phyloP scores from a whole-genome alignment of 345 rosid species.

The Salix suchowensis region DNA sequence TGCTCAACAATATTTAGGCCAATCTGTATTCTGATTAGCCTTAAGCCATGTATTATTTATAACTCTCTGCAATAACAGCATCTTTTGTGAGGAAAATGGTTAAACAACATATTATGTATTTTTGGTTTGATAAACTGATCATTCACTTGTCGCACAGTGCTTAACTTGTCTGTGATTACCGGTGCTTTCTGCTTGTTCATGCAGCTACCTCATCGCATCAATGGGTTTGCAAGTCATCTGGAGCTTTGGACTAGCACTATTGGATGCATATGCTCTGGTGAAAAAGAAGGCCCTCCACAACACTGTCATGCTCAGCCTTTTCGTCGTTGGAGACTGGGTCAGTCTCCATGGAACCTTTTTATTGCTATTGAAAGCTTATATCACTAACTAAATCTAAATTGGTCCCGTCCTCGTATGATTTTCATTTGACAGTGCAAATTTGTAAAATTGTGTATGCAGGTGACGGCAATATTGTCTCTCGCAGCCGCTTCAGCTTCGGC shows the following conservation, averaged over 20 bases:
- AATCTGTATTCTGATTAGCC: neutral
- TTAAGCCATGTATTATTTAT: neutral
- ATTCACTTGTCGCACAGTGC: neutral
- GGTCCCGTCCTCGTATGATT: neutral
- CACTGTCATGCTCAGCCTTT: conserved; percentile 60
- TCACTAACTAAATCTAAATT: neutral
- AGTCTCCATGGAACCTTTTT: conserved; percentile 16
- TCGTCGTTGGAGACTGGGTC: conserved; percentile 89
- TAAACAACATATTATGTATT: neutral
- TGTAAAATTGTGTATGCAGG: conserved; percentile 34
- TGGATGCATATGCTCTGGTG: conserved; percentile 56
- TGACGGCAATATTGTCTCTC: conserved; percentile 57
- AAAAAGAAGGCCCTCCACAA: conserved; percentile 53
- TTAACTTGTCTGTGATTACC: neutral
- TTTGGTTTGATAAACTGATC: neutral
- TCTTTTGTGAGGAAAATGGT: neutral
- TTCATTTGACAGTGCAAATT: neutral
- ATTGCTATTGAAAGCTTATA: neutral
- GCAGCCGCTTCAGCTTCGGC: conserved; percentile 74
- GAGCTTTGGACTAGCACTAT: conserved; percentile 69
- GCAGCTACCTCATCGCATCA: conserved; percentile 78
- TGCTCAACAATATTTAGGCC: conserved; percentile 3
- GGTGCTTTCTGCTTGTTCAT: conserved; percentile 4
- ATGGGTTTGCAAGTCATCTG: conserved; percentile 85
- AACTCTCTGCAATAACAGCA: neutral